Evolutionary conservation across 192 early-diverging fungal species (phyloP).

Genomic region (Neocallimastix lanati): DNA sequence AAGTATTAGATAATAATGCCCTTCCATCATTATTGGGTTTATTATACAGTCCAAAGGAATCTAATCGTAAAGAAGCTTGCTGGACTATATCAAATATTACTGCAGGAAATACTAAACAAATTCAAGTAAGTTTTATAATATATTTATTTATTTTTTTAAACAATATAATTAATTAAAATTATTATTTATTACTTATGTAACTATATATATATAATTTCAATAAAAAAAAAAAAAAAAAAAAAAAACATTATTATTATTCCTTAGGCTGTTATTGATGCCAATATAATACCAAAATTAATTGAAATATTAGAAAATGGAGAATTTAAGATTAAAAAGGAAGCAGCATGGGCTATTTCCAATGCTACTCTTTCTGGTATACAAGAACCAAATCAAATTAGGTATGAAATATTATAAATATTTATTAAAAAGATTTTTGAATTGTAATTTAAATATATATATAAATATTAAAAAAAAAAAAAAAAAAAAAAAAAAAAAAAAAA

Average conservation of each 20-base stretch:
- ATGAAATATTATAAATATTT: too few relatives aligned
- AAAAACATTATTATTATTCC: too few relatives aligned
- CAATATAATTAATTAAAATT: too few relatives aligned
- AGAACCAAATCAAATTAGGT: slow-evolving; percentile 13
- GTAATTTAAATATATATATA: too few relatives aligned
- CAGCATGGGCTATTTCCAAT: slow-evolving; percentile 28
- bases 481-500: too few relatives aligned
- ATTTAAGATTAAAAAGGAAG: slow-evolving; percentile 24
- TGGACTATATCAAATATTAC: slow-evolving; percentile 36
- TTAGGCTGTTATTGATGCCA: slow-evolving; percentile 15
- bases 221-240: too few relatives aligned
- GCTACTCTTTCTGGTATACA: slow-evolving; percentile 15
- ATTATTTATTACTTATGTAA: too few relatives aligned
- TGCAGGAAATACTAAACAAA: slow-evolving; percentile 19
- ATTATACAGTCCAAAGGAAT: neutral
- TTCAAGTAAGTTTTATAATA: slow-evolving; percentile 6
- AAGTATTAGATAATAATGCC: neutral
- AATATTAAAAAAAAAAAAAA: too few relatives aligned
- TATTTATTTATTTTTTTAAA: too few relatives aligned
- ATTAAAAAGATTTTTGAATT: too few relatives aligned
- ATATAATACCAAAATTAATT: slow-evolving; percentile 19
- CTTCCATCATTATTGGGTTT: neutral
- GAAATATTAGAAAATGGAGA: slow-evolving; percentile 14
- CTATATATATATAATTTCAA: too few relatives aligned
- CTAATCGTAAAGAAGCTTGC: slow-evolving; percentile 24